Evolutionary conservation across 441 rosid species (phyloP).

Genomic region (Gossypium schwendimanii): DNA sequence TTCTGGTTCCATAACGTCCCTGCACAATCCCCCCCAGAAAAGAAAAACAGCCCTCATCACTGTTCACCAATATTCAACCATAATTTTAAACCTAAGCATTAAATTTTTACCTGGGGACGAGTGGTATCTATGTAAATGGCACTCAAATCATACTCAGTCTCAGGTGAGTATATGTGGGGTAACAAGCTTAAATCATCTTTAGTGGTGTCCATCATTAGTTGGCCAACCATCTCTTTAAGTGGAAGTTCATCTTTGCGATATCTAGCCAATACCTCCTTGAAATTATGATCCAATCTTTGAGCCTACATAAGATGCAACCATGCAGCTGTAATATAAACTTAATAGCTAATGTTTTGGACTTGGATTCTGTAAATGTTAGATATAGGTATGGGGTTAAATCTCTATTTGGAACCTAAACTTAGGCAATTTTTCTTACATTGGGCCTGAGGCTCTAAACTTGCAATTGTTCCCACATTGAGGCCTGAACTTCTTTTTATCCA

Average conservation of each 20-base stretch:
- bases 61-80: background rate
- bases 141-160: conserved; percentile 40
- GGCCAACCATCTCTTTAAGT: conserved; percentile 33
- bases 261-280: conserved; percentile 29
- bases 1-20: conserved; percentile 70
- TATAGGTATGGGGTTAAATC: no score
- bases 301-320: conserved; percentile 28
- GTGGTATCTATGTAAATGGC: conserved; percentile 48
- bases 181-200: conserved; percentile 41
- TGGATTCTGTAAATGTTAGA: background rate
- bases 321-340: background rate
- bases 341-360: background rate
- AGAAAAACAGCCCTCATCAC: background rate
- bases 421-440: no score
- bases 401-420: no score
- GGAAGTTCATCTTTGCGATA: conserved; percentile 41
- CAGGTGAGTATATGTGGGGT: conserved; percentile 36
- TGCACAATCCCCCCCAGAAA: conserved; percentile 7
- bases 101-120: conserved; percentile 26
- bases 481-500: no score
- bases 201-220: conserved; percentile 46
- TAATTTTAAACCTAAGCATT: background rate
- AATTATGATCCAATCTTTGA: conserved; percentile 39
- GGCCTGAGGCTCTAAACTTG: no score
- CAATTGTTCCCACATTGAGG: no score